phyloP scores from a whole-genome alignment of 1,284 basidiomycete genomes.

The Gomphus bonarii region DNA sequence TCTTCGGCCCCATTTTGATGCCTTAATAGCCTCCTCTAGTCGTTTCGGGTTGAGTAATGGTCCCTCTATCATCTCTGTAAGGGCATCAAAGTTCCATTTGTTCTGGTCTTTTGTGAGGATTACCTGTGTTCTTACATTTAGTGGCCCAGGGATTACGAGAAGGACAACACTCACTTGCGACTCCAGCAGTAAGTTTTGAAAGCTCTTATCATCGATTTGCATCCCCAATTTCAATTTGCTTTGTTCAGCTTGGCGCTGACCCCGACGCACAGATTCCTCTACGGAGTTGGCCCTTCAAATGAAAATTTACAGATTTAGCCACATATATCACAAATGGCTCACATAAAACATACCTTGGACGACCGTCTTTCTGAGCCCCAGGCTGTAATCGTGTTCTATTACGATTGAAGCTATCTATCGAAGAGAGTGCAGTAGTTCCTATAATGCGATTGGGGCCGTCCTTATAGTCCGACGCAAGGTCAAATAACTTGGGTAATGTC shows the following conservation, averaged over 20 bases:
- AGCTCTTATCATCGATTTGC: conserved; percentile 89
- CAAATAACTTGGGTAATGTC: conserved; percentile 82
- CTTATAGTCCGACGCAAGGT: conserved; percentile 66
- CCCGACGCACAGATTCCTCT: conserved; percentile 78
- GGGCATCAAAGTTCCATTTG: conserved; percentile 87
- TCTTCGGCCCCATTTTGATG: conserved; percentile 78
- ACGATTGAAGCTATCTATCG: conserved; percentile 88
- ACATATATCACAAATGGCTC: neutral
- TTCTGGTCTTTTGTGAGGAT: conserved; percentile 82
- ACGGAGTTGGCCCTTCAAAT: conserved; percentile 66
- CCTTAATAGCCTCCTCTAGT: conserved; percentile 93
- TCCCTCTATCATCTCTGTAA: conserved; percentile 88
- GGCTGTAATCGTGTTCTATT: conserved; percentile 64
- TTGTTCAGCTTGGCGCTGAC: conserved; percentile 87
- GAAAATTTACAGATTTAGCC: neutral
- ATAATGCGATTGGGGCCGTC: conserved; percentile 68
- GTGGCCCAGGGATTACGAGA: neutral
- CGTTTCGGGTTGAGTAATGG: conserved; percentile 85
- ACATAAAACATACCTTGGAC: conserved; percentile 40
- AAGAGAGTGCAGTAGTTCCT: conserved; percentile 76
- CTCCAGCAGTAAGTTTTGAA: conserved; percentile 74
- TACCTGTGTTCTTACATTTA: conserved; percentile 38
- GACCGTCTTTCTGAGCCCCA: conserved; percentile 36
- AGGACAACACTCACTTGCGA: conserved; percentile 51
- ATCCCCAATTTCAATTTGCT: conserved; percentile 81